Evolutionary conservation across 1,139 yeast genomes (phyloP), one percentile per base, ranked within the genome.

Genomic region (Blastobotrys elegans): DNA sequence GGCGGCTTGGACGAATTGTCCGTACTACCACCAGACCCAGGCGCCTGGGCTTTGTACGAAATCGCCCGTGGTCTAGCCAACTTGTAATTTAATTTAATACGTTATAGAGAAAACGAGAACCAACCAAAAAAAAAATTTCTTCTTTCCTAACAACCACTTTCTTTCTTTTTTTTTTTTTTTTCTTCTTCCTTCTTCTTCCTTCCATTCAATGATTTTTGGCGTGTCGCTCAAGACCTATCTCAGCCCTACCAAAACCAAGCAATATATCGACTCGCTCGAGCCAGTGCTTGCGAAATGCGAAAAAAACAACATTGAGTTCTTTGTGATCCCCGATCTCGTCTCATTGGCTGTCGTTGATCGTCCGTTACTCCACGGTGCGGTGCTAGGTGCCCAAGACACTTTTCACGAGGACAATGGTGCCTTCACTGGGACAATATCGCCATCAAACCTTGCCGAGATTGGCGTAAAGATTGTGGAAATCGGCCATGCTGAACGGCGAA

Each of bases 401-500:
- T 87, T 79, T 69, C 71, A 72, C 68, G 86, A 85, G 75, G 80
- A 81, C 49, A 77, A 87, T 43, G 96, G 96, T 73, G 95, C 96
- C 49, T 87, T 66, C 80, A 87, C 96, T 54, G 96, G 96, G 67
- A 95, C 87, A 71, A 76, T 82, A 64, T 52, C 65, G 16, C 89
- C 90, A 47, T 77, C 74, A 53, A 82, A 84, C 67, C 70, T 87
- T 59, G 78, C 82, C 67, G 95, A 86, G 65, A 72, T 82, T 60
- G 92, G 92, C 58, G 89, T 84, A 56, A 76, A 75, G 53, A 85
- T 94, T 87, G 88, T 88, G 51, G 80, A 87, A 64, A 75, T 88
- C 56, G 96, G 96, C 62, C 96, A 87, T 76, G 86, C 95, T 53
- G 96, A 87, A 74, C 84, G 95, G 77, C 82, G 96, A 77, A 78